Evolutionary conservation across 495 filamentous ascomycete genomes (phyloP), one percentile per base, ranked within the genome.

Genomic region (Talaromyces stipitatus): DNA sequence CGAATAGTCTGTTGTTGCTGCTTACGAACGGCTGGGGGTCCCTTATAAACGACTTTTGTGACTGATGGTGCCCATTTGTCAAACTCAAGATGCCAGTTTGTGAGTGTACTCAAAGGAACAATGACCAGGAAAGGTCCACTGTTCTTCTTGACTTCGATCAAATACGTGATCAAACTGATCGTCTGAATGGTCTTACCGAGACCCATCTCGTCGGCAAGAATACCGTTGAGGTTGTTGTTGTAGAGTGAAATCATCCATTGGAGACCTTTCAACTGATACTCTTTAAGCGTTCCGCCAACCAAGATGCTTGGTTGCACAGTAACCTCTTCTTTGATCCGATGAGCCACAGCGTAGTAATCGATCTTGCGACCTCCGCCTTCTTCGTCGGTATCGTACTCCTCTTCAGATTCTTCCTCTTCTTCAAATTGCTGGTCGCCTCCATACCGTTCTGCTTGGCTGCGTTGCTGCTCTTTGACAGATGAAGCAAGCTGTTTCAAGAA

Each of bases 221-320:
- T 97, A 81, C 94, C 94, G 69, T 97, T 97, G 58, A 98, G 82
- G 70, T 96, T 97, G 80, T 98, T 98, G 83, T 97, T 97, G 75
- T 97, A 98, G 22, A 98, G 81, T 12, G 94, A 98, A 55, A 97
- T 83, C 94, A 98, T 97, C 94, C 94, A 98, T 69, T 98, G 94
- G 58, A 98, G 71, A 74, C 94, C 94, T 82, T 96, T 97, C 69
- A 98, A 43, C 73, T 98, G 94, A 72, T 98, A 98, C 67, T 98
- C 94, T 71, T 98, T 98, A 47, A 98, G 77, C 2, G 79, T 86
- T 64, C 94, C 94, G 60, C 94, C 94, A 58, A 95, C 87, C 54
- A 98, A 82, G 38, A 96, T 94, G 16, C 61, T 64, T 7, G 94
- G 91, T 64, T 98, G 94, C 50, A 74, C 76, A 3, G 80, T 87